A percentile compares a stretch with the other conserved stretches of the same genome.
Evolutionary conservation across 257 asterid genomes (phyloP).

Genomic region (Rauvolfia tetraphylla): DNA sequence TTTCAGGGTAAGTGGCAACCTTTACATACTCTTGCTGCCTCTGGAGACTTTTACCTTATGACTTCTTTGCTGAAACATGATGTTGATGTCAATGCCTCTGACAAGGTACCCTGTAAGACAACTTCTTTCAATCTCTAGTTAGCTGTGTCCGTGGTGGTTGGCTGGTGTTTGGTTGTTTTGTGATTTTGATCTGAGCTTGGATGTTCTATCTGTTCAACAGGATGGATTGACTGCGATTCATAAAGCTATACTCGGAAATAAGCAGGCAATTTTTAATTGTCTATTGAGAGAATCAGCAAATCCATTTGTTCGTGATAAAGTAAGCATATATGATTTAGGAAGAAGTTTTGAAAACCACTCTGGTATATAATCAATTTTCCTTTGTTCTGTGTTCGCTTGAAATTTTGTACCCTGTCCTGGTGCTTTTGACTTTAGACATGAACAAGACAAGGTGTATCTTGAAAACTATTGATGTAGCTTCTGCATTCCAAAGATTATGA

Average conservation of each 20-base stretch:
- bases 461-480: background rate
- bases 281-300: constrained; percentile 86
- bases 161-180: constrained; percentile 4
- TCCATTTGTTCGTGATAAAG: constrained; percentile 75
- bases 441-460: background rate
- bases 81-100: constrained; percentile 62
- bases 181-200: constrained; percentile 12
- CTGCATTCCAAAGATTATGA: background rate
- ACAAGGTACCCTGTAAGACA: constrained; percentile 51
- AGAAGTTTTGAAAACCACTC: background rate
- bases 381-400: background rate
- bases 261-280: constrained; percentile 81
- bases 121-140: background rate
- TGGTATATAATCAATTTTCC: background rate
- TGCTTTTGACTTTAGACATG: background rate
- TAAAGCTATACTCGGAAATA: constrained; percentile 80
- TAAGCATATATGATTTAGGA: constrained; percentile 27
- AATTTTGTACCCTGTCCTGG: background rate
- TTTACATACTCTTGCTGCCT: constrained; percentile 80
- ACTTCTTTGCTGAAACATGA: constrained; percentile 65
- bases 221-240: constrained; percentile 82
- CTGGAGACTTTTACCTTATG: constrained; percentile 79
- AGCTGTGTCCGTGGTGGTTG: background rate
- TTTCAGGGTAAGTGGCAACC: constrained; percentile 92
- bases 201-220: constrained; percentile 33